Evolutionary conservation across 176 grass and related monocot genomes (phyloP).

Genomic region (Olyra latifolia): DNA sequence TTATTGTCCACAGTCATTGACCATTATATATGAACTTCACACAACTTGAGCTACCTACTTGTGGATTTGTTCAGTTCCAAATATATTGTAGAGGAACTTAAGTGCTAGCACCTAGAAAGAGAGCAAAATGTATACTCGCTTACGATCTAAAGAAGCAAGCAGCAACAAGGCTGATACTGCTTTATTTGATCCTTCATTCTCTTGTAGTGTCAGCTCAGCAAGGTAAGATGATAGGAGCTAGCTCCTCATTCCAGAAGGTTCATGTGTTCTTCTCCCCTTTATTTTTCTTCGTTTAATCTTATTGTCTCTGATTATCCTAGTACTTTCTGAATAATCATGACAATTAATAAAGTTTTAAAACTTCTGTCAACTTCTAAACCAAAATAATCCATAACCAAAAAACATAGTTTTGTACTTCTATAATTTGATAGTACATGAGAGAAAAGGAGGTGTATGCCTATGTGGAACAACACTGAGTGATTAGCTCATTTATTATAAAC

Average conservation of each 20-base stretch:
- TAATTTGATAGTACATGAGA: neutral
- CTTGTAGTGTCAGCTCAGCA: neutral
- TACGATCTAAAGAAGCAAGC: slow-evolving; percentile 36
- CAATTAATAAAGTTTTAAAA: neutral
- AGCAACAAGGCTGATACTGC: slow-evolving; percentile 17
- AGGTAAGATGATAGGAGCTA: slow-evolving; percentile 20
- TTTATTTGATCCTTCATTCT: slow-evolving; percentile 25
- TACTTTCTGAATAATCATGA: neutral
- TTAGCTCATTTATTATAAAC: slow-evolving; percentile 11
- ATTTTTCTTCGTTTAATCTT: neutral
- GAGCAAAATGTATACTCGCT: slow-evolving; percentile 16
- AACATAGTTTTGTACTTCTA: neutral
- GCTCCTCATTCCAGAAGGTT: slow-evolving; percentile 4
- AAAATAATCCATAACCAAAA: slow-evolving; percentile 6
- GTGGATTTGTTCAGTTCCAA: neutral
- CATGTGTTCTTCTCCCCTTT: neutral
- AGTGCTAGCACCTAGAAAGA: slow-evolving; percentile 17
- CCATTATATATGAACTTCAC: slow-evolving; percentile 21
- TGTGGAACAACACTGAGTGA: slow-evolving; percentile 2
- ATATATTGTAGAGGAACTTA: neutral
- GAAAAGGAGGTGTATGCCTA: neutral
- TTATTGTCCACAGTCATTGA: slow-evolving; percentile 13
- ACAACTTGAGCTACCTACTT: slow-evolving; percentile 2
- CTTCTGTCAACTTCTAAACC: neutral
- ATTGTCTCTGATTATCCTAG: neutral